Base-by-base conservation (phyloP, 352 stramenopile genomes). In the Elongisporangium anandrum region DNA sequence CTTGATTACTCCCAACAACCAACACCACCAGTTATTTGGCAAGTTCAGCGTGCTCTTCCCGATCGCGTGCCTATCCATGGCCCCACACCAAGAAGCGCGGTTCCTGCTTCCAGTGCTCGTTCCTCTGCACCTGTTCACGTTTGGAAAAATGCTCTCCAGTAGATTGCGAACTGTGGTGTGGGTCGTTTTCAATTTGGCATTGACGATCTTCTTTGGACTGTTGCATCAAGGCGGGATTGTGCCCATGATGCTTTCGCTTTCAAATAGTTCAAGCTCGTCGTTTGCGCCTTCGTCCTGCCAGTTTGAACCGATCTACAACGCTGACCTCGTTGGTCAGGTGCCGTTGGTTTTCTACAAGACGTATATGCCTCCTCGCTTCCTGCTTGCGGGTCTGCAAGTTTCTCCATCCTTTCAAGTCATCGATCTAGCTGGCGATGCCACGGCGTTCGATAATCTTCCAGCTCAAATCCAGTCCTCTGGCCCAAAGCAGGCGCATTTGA, bases 51-150 rank as follows among this genome's bases (percentile, higher is more conserved):
- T 91, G 47, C 51, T 96, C 9, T 73, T 88, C 23, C 90, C 91
- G 2, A 62, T 98, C 7, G 38, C 65, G 15, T 77, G 88, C 17
- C 73, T 98, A 20, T 98, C 93, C 20, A 72, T 91, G 38, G 90
- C 93, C n/a, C 95, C 93, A 6, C 95, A 98, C 60, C 95, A 98
- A 72, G 93, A 98, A 70, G 86, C 92, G 19, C 81, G 95, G 52
- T 98, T 98, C 59, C 59, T 98, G 41, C 58, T 98, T 2, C 93
- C 93, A 9, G 65, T 91, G 8, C 50, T 97, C 9, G 68, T 97
- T 7, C 92, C 93, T 21, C 68, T 98, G 23, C 74, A 92, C 26
- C 55, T 96, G 16, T 87, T 84, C 54, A 65, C 67, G 21, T 68
- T 66, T 24, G 39, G 54, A 16, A 2, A 34, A 3, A 13, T 66